Percentiles rank a stretch among this genome's conserved stretches.
Evolutionary conservation across 2,329 filamentous ascomycete species (phyloP).

Genomic region (Coniochaeta sp.): DNA sequence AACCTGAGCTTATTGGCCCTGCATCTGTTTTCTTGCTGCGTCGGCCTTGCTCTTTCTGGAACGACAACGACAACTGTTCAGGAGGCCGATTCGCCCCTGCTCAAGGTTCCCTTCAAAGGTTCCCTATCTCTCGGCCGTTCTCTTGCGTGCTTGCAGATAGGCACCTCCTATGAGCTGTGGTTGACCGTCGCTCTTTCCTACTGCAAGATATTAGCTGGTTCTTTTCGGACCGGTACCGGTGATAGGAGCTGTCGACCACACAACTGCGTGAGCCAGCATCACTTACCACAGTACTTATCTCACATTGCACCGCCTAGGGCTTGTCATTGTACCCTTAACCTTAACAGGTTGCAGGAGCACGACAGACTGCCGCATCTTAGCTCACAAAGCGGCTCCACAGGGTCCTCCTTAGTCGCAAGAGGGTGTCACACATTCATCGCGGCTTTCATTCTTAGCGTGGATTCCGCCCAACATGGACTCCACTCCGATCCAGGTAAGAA

Average conservation of each 20-base stretch:
- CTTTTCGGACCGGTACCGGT: neutral
- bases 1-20: neutral
- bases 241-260: neutral
- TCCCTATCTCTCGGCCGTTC: neutral
- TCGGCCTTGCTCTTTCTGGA: neutral
- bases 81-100: neutral
- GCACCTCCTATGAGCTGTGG: neutral
- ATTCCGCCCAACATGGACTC: neutral
- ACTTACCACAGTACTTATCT: neutral
- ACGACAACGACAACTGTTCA: neutral
- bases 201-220: neutral
- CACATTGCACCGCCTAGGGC: neutral
- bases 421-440: neutral
- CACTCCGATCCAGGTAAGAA: slow-evolving; percentile 1
- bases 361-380: neutral
- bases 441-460: neutral
- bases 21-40: neutral
- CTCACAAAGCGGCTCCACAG: neutral
- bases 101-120: neutral
- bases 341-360: neutral
- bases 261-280: neutral
- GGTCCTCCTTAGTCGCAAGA: neutral
- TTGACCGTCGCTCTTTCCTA: neutral
- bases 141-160: neutral
- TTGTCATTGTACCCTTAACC: neutral